These are phyloP conservation scores for Cercospora beticola DNA, from an alignment of 2,329 filamentous ascomycete genomes.

Conservation along the genomic window DNA sequence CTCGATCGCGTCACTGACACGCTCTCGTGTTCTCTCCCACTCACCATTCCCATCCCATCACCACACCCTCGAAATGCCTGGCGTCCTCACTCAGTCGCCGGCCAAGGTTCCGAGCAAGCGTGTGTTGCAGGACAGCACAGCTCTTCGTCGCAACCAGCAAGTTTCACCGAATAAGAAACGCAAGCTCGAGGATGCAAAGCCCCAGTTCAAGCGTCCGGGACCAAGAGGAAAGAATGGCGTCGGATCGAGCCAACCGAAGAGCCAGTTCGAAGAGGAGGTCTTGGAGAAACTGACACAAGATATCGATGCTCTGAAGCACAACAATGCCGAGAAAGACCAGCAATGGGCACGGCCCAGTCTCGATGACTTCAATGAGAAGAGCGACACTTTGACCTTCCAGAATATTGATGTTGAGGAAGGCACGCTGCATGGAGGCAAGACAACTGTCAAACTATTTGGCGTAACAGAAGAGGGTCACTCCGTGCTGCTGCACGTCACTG, in stretches of 20 bases:
- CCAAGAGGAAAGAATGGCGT: conserved; percentile 49
- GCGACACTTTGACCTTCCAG: conserved; percentile 80
- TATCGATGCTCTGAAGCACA: conserved; percentile 78
- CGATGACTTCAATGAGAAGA: conserved; percentile 60
- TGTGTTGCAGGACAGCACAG: conserved; percentile 48
- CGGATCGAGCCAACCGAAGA: conserved; percentile 78
- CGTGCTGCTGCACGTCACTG: conserved; percentile 89
- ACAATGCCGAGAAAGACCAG: conserved; percentile 89
- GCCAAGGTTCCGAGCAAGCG: conserved; percentile 46
- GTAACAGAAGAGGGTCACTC: conserved; percentile 87
- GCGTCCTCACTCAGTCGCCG: conserved; percentile 33
- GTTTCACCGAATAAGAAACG: conserved; percentile 71
- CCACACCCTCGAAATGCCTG: conserved; percentile 34
- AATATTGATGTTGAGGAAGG: conserved; percentile 95
- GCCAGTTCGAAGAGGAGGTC: conserved; percentile 88
- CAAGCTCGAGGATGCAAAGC: conserved; percentile 67
- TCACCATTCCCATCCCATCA: neutral
- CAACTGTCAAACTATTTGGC: conserved; percentile 88
- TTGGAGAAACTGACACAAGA: conserved; percentile 96
- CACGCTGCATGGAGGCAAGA: conserved; percentile 69
- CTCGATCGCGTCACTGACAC: conserved; percentile 9
- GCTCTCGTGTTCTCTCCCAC: neutral
- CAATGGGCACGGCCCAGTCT: conserved; percentile 74
- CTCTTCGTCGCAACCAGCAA: conserved; percentile 47
- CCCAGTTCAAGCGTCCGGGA: conserved; percentile 60